Evolutionary conservation across 1,284 basidiomycete genomes (phyloP), one percentile per base, ranked within the genome.

Genomic region (Cronartium quercuum): DNA sequence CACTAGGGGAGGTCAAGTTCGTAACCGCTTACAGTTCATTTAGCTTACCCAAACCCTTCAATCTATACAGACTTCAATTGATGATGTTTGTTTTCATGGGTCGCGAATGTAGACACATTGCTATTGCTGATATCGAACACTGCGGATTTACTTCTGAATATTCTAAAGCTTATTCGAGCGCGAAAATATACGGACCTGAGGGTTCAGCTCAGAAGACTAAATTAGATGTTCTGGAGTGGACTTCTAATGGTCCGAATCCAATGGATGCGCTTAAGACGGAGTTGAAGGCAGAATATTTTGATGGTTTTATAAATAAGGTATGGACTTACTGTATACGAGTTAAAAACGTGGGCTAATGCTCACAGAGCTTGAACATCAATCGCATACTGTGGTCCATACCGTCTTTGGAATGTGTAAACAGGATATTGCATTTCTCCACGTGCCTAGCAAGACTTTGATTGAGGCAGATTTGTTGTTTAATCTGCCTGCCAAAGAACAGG

Each of bases 391-490:
- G n/a, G n/a, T n/a, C n/a, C n/a, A n/a, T n/a, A n/a, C n/a, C n/a
- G n/a, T n/a, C n/a, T n/a, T n/a, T n/a, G n/a, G n/a, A n/a, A n/a
- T n/a, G n/a, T n/a, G n/a, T n/a, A 24, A 18, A 77, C 79, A 92
- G 81, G 95, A 97, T 77, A 87, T 96, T 18, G 91, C 91, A 0
- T 96, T 94, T 82, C 86, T 91, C 77, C 95, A 98, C 80, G 83
- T 85, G 15, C 85, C 88, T 0, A 90, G 88, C 15, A 91, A 88
- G 80, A 89, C 90, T 0, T 83, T 98, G 69, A 86, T 98, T 74
- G 85, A 91, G 80, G 95, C 91, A 0, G 95, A 98, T 81, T 84
- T 97, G 60, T 81, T 98, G 4, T 89, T 95, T 84, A 97, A 98
- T 83, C 84, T 97, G 6, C 94, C 94, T 0, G 85, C 87, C 3